phyloP scores from a whole-genome alignment of 129 eudicot species.

The Scalesia atractyloides region DNA sequence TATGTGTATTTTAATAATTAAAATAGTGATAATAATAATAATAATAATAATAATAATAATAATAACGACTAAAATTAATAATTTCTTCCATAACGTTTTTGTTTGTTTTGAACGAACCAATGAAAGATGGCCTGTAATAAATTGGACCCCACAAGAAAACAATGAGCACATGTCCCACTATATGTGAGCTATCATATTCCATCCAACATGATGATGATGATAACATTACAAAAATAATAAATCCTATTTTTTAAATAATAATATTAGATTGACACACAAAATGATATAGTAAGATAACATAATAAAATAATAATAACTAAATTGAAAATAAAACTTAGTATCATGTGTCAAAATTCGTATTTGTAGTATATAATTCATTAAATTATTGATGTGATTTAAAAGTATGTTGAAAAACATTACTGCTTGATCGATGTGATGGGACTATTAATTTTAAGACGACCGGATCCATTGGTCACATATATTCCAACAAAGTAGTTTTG shows the following conservation, averaged over 20 bases:
- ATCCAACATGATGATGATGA: conserved; percentile 9
- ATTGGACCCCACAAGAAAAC: not conserved
- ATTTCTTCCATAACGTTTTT: not conserved
- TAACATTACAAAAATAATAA: too few species aligned
- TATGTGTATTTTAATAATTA: too few species aligned
- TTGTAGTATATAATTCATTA: not conserved
- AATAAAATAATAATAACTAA: not conserved
- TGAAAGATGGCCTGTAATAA: not conserved
- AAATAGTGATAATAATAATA: too few species aligned
- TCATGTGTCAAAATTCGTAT: not conserved
- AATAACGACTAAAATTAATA: not conserved
- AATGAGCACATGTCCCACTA: conserved; percentile 7
- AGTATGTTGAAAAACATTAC: not conserved
- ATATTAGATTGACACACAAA: not conserved
- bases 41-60: too few species aligned
- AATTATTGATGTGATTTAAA: not conserved
- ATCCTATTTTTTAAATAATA: not conserved
- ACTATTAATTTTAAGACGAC: too few species aligned
- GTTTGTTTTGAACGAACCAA: not conserved
- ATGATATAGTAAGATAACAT: not conserved
- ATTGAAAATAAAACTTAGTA: not conserved
- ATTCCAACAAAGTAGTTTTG: too few species aligned
- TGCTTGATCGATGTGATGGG: not conserved
- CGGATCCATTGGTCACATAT: too few species aligned
- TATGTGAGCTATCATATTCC: not conserved